These are phyloP conservation scores for Calonectria honghensis DNA, from an alignment of 2,329 filamentous ascomycete genomes.

Conservation along the genomic window DNA sequence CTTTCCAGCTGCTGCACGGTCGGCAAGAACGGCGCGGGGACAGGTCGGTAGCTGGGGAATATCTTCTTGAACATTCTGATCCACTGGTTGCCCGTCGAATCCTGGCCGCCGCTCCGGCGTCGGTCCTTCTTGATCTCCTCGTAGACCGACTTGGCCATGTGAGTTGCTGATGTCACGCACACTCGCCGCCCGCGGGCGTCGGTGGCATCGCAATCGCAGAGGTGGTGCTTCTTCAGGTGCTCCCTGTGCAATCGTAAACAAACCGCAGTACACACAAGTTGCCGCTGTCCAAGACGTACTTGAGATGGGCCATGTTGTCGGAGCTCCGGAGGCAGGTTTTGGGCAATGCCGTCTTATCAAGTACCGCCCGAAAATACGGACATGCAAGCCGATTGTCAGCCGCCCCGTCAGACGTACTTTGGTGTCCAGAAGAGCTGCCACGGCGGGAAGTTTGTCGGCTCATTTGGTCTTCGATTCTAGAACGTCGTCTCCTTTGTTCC, in stretches of 20 bases:
- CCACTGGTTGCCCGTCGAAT: neutral
- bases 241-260: neutral
- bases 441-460: neutral
- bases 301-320: conserved; percentile 1
- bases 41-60: neutral
- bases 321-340: neutral
- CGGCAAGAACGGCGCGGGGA: neutral
- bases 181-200: neutral
- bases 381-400: neutral
- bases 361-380: neutral
- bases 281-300: neutral
- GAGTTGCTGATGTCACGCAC: neutral
- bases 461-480: neutral
- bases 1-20: neutral
- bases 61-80: neutral
- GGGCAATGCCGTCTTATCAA: neutral
- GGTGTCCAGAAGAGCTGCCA: neutral
- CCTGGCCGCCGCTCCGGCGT: neutral
- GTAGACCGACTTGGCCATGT: neutral
- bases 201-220: neutral
- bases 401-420: neutral
- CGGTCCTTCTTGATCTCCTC: neutral
- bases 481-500: neutral
- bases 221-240: neutral
- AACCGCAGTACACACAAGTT: neutral